phyloP scores from a whole-genome alignment of 805 yeast genomes.

The Starmera dryadoides region DNA sequence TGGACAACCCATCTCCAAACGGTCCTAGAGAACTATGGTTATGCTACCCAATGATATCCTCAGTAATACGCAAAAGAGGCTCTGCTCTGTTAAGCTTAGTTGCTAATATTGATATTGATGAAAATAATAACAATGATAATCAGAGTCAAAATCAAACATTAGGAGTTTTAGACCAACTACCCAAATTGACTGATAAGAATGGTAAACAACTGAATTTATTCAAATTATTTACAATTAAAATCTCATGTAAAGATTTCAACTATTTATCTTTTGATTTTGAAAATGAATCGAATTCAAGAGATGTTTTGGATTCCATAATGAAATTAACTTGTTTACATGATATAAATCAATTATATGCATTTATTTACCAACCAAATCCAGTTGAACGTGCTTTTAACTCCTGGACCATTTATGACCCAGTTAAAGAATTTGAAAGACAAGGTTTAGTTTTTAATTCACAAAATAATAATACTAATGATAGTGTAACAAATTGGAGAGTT shows the following conservation, averaged over 20 bases:
- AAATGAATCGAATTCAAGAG: constrained; percentile 50
- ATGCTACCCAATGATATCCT: constrained; percentile 77
- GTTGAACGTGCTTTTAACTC: constrained; percentile 59
- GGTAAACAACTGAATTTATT: constrained; percentile 24
- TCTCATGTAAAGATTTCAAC: constrained; percentile 81
- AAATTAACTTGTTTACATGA: constrained; percentile 50
- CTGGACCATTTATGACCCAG: constrained; percentile 65
- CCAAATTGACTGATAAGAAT: constrained; percentile 6
- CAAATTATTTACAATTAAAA: constrained; percentile 46
- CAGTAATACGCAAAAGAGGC: constrained; percentile 49
- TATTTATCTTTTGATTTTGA: constrained; percentile 70
- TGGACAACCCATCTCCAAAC: constrained; percentile 16
- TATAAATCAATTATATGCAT: constrained; percentile 68
- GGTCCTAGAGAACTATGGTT: constrained; percentile 73
- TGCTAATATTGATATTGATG: constrained; percentile 5
- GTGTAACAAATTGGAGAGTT: constrained; percentile 53
- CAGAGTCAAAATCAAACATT: neutral
- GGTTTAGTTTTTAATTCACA: constrained; percentile 36
- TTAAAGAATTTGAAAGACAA: constrained; percentile 65
- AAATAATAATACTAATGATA: constrained; percentile 3
- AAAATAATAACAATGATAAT: neutral
- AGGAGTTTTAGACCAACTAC: constrained; percentile 10
- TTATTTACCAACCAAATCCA: constrained; percentile 66
- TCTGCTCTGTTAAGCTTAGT: constrained; percentile 29
- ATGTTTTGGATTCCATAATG: constrained; percentile 67